Evolutionary conservation across 169 alveolate species (phyloP).

Genomic region (Perkinsus marinus): DNA sequence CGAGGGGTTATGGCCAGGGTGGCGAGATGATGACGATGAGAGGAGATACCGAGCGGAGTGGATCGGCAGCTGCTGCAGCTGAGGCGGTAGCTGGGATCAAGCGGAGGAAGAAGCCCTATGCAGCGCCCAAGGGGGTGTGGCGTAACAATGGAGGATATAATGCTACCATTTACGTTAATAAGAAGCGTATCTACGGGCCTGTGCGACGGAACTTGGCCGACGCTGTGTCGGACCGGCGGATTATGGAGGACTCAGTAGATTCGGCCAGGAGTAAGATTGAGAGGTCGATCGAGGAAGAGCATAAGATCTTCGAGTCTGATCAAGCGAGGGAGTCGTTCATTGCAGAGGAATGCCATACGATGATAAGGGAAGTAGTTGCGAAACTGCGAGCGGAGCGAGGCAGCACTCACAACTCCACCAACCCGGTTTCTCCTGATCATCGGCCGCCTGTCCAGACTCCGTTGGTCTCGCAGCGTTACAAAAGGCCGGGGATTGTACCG

Average conservation of each 20-base stretch:
- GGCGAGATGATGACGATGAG: not conserved
- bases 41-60: not conserved
- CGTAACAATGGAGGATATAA: not conserved
- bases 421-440: not conserved
- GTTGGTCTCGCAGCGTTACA: not conserved
- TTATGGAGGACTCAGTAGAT: not conserved
- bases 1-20: not conserved
- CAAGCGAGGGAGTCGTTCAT: not conserved
- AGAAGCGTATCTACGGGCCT: not conserved
- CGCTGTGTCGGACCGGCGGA: not conserved
- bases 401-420: not conserved
- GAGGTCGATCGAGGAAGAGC: not conserved
- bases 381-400: not conserved
- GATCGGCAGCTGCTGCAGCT: not conserved
- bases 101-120: not conserved
- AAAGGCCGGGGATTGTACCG: not conserved
- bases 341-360: not conserved
- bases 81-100: not conserved
- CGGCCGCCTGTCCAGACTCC: not conserved
- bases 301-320: not conserved
- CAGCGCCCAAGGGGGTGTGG: not conserved
- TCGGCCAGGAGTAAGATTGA: not conserved
- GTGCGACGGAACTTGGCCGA: not conserved
- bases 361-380: not conserved
- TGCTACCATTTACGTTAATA: not conserved